phyloP scores from a whole-genome alignment of 1,284 basidiomycete genomes.

The Heterobasidion irregulare region DNA sequence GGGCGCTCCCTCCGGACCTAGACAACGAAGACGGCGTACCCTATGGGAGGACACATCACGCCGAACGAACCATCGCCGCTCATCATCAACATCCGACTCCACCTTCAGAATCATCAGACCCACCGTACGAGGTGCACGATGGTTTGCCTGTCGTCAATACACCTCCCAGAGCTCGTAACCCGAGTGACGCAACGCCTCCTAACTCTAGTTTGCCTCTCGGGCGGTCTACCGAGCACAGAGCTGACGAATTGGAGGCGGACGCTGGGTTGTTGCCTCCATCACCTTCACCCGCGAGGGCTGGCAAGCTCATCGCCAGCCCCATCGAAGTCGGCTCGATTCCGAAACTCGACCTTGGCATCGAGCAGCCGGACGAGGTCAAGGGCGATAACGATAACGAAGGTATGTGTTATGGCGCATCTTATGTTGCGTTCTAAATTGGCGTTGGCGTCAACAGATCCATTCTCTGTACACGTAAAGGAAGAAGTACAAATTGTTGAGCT shows the following conservation, averaged over 20 bases:
- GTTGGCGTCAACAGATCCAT: constrained; percentile 14
- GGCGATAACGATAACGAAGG: background rate
- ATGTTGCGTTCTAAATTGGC: background rate
- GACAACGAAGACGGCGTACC: constrained; percentile 62
- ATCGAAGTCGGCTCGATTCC: constrained; percentile 30
- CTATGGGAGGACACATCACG: constrained; percentile 63
- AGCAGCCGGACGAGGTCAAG: background rate
- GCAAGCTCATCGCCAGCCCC: constrained; percentile 3
- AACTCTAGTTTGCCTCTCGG: constrained; percentile 25
- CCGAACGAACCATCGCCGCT: constrained; percentile 26
- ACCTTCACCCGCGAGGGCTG: constrained; percentile 46
- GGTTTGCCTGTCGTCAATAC: constrained; percentile 6
- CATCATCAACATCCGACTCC: constrained; percentile 11
- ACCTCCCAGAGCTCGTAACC: constrained; percentile 4
- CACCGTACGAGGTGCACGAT: constrained; percentile 1
- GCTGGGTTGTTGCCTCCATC: constrained; percentile 49
- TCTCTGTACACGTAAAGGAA: constrained; percentile 15
- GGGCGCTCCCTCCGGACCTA: constrained; percentile 19
- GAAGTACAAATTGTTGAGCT: constrained; percentile 23
- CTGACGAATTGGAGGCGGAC: constrained; percentile 34
- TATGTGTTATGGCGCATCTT: background rate
- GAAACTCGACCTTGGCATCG: constrained; percentile 28
- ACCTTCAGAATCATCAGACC: constrained; percentile 6
- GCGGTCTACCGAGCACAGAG: constrained; percentile 36
- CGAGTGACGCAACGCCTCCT: constrained; percentile 7